Percentiles rank a stretch among this genome's conserved stretches.
These are phyloP conservation scores for Bryoglossum gracile DNA, from an alignment of 495 filamentous ascomycete genomes.

Conservation along the genomic window DNA sequence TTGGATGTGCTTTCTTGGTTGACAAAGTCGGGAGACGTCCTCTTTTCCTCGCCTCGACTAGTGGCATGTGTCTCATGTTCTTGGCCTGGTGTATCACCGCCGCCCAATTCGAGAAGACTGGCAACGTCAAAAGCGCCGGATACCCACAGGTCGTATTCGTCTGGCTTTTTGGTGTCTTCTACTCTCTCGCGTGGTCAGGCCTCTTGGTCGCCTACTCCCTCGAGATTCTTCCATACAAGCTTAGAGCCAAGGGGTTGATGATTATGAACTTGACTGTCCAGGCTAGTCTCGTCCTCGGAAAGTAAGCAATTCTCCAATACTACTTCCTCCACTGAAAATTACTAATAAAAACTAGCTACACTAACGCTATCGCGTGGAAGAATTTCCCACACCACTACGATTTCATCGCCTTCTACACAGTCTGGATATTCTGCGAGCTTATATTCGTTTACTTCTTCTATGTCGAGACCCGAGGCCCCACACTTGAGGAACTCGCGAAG, in stretches of 20 bases:
- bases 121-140: constrained; percentile 26
- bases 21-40: constrained; percentile 23
- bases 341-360: constrained; percentile 39
- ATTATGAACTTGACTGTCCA: constrained; percentile 45
- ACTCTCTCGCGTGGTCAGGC: constrained; percentile 31
- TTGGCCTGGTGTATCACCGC: constrained; percentile 23
- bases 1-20: constrained; percentile 31
- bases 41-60: constrained; percentile 23
- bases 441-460: constrained; percentile 58
- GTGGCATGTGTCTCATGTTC: constrained; percentile 23
- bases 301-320: constrained; percentile 27
- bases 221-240: constrained; percentile 32
- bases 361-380: constrained; percentile 55
- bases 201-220: constrained; percentile 34
- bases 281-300: constrained; percentile 49
- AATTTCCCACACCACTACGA: constrained; percentile 49
- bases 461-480: constrained; percentile 56
- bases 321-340: neutral
- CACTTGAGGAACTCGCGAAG: constrained; percentile 53
- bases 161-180: constrained; percentile 43
- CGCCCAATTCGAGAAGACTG: constrained; percentile 14
- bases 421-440: constrained; percentile 52
- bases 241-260: constrained; percentile 30
- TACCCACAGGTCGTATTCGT: constrained; percentile 22
- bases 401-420: constrained; percentile 56